Evolutionary conservation across 2,329 filamentous ascomycete species (phyloP).

Genomic region (Juglanconis sp.): DNA sequence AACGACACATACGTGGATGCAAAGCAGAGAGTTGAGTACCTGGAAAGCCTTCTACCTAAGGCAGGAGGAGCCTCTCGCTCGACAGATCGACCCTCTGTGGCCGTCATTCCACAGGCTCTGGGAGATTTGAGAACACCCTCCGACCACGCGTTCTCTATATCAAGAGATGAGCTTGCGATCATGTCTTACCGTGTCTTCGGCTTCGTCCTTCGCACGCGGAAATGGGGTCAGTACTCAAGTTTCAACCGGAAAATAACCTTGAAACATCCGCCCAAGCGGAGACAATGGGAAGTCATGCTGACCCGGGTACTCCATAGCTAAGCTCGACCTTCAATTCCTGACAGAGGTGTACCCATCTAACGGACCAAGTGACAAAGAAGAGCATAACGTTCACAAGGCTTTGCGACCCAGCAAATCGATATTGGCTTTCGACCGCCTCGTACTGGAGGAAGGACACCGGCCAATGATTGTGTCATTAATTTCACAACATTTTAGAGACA

Average conservation of each 20-base stretch:
- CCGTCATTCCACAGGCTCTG: conserved; percentile 10
- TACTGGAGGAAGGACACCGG: conserved; percentile 24
- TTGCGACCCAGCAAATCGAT: too few species aligned
- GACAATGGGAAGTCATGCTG: too few species aligned
- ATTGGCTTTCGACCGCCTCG: conserved; percentile 26
- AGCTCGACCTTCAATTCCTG: too few species aligned
- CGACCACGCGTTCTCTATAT: neutral
- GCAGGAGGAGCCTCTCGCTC: neutral
- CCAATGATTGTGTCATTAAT: conserved; percentile 29
- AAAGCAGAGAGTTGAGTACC: too few species aligned
- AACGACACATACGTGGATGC: too few species aligned
- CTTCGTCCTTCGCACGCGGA: conserved; percentile 30
- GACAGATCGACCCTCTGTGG: conserved; percentile 7
- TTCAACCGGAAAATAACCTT: too few species aligned
- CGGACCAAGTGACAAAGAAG: too few species aligned
- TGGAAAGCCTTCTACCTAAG: conserved; percentile 4
- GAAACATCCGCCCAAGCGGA: too few species aligned
- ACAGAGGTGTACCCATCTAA: too few species aligned
- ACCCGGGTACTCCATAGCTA: too few species aligned
- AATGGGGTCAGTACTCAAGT: conserved; percentile 28
- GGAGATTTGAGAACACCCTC: conserved; percentile 1
- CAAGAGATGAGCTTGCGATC: conserved; percentile 27
- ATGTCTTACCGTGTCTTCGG: conserved; percentile 33
- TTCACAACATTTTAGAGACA: conserved; percentile 30
- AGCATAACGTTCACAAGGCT: too few species aligned